phyloP scores from a whole-genome alignment of 2,329 filamentous ascomycete genomes.

The Karstenula rhodostoma region DNA sequence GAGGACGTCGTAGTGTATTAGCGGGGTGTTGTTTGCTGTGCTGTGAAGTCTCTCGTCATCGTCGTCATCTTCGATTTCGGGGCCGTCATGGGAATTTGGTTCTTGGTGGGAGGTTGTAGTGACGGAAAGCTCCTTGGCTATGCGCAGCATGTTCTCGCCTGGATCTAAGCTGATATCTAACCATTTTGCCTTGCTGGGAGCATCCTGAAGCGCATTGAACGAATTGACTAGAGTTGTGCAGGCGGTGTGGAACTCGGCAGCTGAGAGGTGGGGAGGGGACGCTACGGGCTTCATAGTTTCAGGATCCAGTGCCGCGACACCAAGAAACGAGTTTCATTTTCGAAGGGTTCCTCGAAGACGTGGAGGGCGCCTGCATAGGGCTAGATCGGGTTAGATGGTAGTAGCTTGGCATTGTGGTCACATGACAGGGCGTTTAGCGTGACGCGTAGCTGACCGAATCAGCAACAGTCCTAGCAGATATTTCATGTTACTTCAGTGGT shows the following conservation, averaged over 20 bases:
- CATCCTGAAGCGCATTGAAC: background rate
- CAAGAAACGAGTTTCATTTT: background rate
- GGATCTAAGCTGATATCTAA: background rate
- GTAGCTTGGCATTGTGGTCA: background rate
- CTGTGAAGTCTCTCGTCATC: slow-evolving; percentile 1
- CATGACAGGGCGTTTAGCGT: slow-evolving; percentile 9
- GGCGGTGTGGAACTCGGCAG: slow-evolving; percentile 6
- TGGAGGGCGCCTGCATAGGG: slow-evolving; percentile 1
- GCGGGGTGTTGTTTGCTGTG: background rate
- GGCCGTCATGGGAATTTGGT: background rate
- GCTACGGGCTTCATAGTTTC: background rate
- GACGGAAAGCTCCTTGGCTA: background rate
- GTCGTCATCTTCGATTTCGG: slow-evolving; percentile 14
- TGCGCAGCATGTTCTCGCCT: background rate
- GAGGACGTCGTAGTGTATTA: slow-evolving; percentile 52
- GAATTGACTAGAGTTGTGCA: background rate
- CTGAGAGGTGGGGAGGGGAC: slow-evolving; percentile 5
- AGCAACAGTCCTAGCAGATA: background rate
- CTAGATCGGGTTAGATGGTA: background rate
- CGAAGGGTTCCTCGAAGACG: background rate
- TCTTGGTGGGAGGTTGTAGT: background rate
- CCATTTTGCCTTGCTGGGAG: background rate
- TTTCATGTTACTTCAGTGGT: background rate
- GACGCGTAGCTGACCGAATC: background rate
- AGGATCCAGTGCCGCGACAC: background rate